Percentiles rank a stretch among this genome's conserved stretches.
These are phyloP conservation scores for Apiospora kogelbergensis DNA, from an alignment of 2,329 filamentous ascomycete species.

Conservation along the genomic window DNA sequence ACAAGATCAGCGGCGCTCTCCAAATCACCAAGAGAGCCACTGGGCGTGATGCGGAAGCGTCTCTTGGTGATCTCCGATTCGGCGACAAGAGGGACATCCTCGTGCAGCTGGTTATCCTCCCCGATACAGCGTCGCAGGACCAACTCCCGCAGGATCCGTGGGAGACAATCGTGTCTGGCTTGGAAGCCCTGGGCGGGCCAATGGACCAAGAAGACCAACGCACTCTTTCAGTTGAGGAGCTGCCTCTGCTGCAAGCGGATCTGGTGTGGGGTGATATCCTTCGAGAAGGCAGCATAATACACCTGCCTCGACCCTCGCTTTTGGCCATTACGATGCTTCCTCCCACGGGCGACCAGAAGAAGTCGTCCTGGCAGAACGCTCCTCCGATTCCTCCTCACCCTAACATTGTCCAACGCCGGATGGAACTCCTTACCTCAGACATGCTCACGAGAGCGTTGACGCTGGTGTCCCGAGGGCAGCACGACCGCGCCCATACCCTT, in stretches of 20 bases:
- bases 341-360: conserved; percentile 60
- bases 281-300: conserved; percentile 80
- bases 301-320: conserved; percentile 85
- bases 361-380: conserved; percentile 60
- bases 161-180: conserved; percentile 94
- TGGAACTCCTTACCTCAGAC: conserved; percentile 96
- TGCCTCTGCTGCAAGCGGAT: conserved; percentile 93
- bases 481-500: conserved; percentile 90
- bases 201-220: conserved; percentile 85
- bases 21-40: conserved; percentile 96
- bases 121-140: conserved; percentile 81
- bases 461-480: conserved; percentile 85
- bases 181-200: conserved; percentile 88
- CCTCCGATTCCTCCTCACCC: conserved; percentile 94
- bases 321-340: conserved; percentile 96
- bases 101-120: conserved; percentile 88
- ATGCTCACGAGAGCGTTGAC: conserved; percentile 94
- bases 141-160: conserved; percentile 89
- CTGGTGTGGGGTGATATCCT: conserved; percentile 91
- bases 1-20: conserved; percentile 95
- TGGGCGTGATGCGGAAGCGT: conserved; percentile 89
- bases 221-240: conserved; percentile 84
- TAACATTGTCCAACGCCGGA: conserved; percentile 90
- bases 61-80: conserved; percentile 87
- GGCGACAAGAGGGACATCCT: conserved; percentile 93